Evolutionary conservation across 495 filamentous ascomycete species (phyloP), one percentile per base, ranked within the genome.

Genomic region (Neurospora tetraspora): DNA sequence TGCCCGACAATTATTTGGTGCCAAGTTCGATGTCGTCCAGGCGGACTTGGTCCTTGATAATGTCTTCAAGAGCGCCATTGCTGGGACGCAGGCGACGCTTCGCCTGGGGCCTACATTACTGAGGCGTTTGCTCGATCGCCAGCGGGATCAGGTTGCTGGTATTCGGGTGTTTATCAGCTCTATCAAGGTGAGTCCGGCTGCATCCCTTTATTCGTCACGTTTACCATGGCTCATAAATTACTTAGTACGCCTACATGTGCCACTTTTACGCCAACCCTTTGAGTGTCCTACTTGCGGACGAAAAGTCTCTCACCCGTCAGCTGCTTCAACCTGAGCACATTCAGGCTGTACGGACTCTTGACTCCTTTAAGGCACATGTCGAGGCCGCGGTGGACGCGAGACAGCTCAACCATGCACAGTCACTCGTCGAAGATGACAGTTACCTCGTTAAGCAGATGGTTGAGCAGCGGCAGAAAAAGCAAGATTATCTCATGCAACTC

Each of bases 251-350:
- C 16, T 95, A 96, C 75, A 98, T 99, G 95, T 93, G 91, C 38
- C 93, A 97, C 80, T 98, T 97, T 79, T 98, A 95, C 78, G 92
- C 92, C 47, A 97, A 98, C 79, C 88, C 93, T 0, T 82, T 97
- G n/a, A 91, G 92, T 59, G 81, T 93, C 20, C 83, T 97, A 42
- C 83, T 88, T 20, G 81, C 82, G 4, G 79, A 81, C n/a, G 73
- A 77, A n/a, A 74, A 73, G 38, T 74, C 79, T 10, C 47, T 80
- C 8, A 73, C 76, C 7, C 72, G 74, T 27, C 74, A 85, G 3
- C 72, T 86, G 1, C 69, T 89, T 27, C 82, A 88, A 69, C 76
- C 81, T 9, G 85, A 90, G 39, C 90, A 96, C 73, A 84, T 91
- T 61, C 90, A 97, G 77, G 91, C 92, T 23, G 82, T 94, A 36